Conservation (phyloP, 1,284 basidiomycete genomes). For the Cutaneotrichosporon spelunceum region DNA sequence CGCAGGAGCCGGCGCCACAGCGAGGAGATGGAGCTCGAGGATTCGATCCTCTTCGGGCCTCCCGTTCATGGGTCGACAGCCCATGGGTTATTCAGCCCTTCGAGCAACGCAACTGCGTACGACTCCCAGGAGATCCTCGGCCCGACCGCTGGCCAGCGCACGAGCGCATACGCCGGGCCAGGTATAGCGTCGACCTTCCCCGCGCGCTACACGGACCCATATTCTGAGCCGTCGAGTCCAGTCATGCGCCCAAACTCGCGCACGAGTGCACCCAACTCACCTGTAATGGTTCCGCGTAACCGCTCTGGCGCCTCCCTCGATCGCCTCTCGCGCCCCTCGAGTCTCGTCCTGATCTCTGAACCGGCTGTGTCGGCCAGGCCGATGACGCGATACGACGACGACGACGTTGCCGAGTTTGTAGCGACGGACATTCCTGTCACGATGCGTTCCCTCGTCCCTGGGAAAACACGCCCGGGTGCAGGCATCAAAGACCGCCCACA, state of each 20-base stretch:
- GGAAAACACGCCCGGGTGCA: neutral
- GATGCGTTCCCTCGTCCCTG: neutral
- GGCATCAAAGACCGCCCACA: neutral
- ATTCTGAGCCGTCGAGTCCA: neutral
- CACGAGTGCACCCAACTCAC: neutral
- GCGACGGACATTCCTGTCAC: neutral
- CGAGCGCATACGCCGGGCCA: neutral
- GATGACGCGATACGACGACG: neutral
- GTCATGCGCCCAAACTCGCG: neutral
- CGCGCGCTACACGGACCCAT: neutral
- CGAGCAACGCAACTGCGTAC: neutral
- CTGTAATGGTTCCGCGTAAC: neutral
- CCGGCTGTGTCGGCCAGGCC: neutral
- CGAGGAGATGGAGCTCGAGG: conserved; percentile 3
- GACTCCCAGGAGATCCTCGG: neutral
- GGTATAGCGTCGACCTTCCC: conserved; percentile 3
- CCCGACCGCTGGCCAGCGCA: neutral
- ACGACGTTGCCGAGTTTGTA: conserved; percentile 3
- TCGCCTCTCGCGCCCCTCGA: neutral
- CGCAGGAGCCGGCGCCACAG: neutral
- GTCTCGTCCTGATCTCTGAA: neutral
- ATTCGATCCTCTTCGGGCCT: neutral
- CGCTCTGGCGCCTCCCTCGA: neutral
- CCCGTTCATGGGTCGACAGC: neutral
- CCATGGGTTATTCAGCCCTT: neutral